Percentiles rank a stretch among this genome's conserved stretches.
phyloP scores from a whole-genome alignment of 352 stramenopile species.

The Globisporangium megalacanthum region DNA sequence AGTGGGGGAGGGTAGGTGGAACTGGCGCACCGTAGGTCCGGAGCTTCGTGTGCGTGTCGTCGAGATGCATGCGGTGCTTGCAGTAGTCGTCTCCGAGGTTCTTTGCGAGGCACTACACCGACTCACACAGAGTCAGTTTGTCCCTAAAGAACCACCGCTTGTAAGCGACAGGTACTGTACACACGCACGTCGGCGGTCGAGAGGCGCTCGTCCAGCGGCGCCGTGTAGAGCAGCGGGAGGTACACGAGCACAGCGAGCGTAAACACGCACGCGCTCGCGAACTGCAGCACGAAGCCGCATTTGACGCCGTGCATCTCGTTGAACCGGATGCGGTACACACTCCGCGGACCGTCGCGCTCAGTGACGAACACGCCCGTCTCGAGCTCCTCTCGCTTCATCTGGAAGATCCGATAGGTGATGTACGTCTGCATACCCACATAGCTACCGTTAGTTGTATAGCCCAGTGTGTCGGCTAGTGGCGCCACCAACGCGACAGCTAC shows the following conservation, averaged over 20 bases:
- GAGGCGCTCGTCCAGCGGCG: constrained; percentile 27
- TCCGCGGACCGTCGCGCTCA: constrained; percentile 38
- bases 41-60: constrained; percentile 40
- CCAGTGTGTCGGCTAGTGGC: not conserved
- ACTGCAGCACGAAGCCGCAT: constrained; percentile 42
- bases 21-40: constrained; percentile 57
- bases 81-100: constrained; percentile 51
- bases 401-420: constrained; percentile 52
- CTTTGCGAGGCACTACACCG: constrained; percentile 29
- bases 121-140: constrained; percentile 5
- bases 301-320: constrained; percentile 36
- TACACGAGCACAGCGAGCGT: constrained; percentile 49
- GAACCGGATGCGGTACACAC: constrained; percentile 37
- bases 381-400: constrained; percentile 48
- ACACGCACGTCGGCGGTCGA: constrained; percentile 27
- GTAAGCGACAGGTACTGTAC: not conserved
- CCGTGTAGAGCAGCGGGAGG: constrained; percentile 41
- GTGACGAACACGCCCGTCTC: constrained; percentile 56
- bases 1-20: not conserved
- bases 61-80: constrained; percentile 32
- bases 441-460: not conserved
- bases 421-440: constrained; percentile 31
- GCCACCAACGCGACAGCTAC: not conserved
- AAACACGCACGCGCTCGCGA: constrained; percentile 40
- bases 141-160: too few relatives aligned